Evolutionary conservation across 345 rosid genomes (phyloP), one percentile per base, ranked within the genome.

Genomic region (Leavenworthia alabamica): DNA sequence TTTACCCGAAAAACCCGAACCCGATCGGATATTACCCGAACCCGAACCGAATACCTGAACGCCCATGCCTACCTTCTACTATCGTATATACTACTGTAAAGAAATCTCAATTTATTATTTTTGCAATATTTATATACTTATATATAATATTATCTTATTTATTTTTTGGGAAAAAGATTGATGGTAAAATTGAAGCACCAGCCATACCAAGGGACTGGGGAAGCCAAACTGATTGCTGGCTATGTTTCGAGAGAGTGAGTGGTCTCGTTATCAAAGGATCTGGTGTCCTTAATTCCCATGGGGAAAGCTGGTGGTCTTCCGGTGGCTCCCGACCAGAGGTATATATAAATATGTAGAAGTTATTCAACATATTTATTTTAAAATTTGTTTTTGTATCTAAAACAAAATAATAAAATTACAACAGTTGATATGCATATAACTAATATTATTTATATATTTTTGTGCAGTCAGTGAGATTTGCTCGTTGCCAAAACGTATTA

Each of bases 401-500:
- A 28, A 41, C 4, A 36, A n/a, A n/a, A n/a, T n/a, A n/a, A n/a
- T n/a, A n/a, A n/a, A n/a, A n/a, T n/a, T n/a, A n/a, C n/a, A n/a
- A n/a, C n/a, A n/a, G n/a, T 12, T 24, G 8, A 13, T n/a, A 7
- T 54, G 22, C 1, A 35, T 35, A 35, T 5, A 4, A 41, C 39
- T 23, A 23, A 12, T 23, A 46, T 3, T 36, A n/a, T 22, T 23
- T 8, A 15, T 6, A 2, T 32, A n/a, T 19, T 5, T 2, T 20
- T 60, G 8, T 32, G 44, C 31, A 60, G 65, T 31, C 54, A 20
- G 32, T 60, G 6, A 45, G 13, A 8, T 45, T 60, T 60, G 4
- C 0, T 24, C 36, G 12, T 1, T 79, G 75, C 26, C 47, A 58
- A 45, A 28, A 63, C 35, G 67, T 83, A 8, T 43, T 51, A 17